phyloP scores from a whole-genome alignment of 179 eudicot species.

The Spinacia oleracea region DNA sequence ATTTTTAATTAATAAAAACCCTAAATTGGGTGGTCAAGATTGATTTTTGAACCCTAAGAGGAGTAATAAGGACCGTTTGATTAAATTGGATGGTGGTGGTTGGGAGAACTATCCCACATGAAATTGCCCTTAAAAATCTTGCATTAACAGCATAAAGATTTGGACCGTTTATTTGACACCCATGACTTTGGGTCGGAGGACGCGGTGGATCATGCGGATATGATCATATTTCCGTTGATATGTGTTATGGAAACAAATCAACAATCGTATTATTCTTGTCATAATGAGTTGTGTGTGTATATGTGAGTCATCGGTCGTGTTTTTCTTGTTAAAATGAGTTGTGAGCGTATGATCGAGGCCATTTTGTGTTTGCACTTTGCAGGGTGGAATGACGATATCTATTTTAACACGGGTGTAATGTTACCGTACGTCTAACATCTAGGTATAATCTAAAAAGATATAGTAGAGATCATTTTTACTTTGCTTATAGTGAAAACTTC shows the following conservation, averaged over 20 bases:
- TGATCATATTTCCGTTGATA: background rate
- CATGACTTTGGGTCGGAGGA: slow-evolving; percentile 8
- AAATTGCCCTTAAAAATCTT: background rate
- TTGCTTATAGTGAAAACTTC: too few relatives aligned
- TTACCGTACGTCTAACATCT: too few relatives aligned
- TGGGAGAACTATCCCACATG: slow-evolving; percentile 5
- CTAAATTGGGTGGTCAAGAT: slow-evolving; percentile 1
- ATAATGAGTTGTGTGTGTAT: background rate
- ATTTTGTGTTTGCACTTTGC: too few relatives aligned
- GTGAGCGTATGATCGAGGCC: too few relatives aligned
- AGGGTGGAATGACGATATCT: too few relatives aligned
- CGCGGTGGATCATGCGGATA: slow-evolving; percentile 9
- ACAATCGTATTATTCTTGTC: background rate
- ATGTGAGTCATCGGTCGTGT: background rate
- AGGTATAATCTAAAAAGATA: too few relatives aligned
- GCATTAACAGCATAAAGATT: slow-evolving; percentile 3
- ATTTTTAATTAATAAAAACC: background rate
- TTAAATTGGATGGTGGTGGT: background rate
- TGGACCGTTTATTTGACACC: background rate
- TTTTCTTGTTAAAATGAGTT: too few relatives aligned
- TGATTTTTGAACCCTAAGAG: background rate
- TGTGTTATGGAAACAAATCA: background rate
- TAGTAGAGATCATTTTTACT: too few relatives aligned
- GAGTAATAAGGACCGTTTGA: background rate
- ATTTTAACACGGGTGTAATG: too few relatives aligned